Base-by-base conservation (phyloP, 163 green algal species). In the Chloromonas sp. region DNA sequence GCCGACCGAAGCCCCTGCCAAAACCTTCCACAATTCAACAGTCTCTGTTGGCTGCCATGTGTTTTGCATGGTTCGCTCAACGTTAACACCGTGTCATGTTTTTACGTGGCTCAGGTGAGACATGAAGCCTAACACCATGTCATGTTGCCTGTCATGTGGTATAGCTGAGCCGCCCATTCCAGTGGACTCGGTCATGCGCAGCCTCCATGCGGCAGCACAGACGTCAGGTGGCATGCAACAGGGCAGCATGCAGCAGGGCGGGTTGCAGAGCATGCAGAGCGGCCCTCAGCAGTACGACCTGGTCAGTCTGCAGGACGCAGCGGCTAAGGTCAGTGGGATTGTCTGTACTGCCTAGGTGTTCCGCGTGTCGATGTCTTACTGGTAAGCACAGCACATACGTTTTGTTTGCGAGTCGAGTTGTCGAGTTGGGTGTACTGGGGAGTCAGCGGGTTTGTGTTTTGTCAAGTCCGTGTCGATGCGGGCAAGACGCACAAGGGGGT, bases 271-370 rank as follows among this genome's bases (percentile, higher is more conserved):
- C 66, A 74, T 74, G 66, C 66, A 11, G 36, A 36, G 36, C 36
- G 36, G 36, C 36, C 66, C 66, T 11, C 66, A 3, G 77, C 77
- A 15, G 77, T 36, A 60, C n/a, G 77, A 81, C 36, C 77, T 60
- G 14, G 77, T 57, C 3, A 57, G 14, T 1, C 3, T 81, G n/a
- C 77, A 81, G 77, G 77, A 81, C 77, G 77, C 77, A 2, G 77
- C 77, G 77, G 77, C 77, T 13, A 81, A 81, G 77, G 77, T 81
- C 13, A 14, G 71, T n/a, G 71, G 71, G 66, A 8, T 76, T 76
- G 66, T 8, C 8, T 8, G 66, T 76, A 36, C 36, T 76, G 70
- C 70, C 70, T 76, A 13, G 13, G 70, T 76, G 8, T 13, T 76
- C 13, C 8, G 8, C 70, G 8, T 76, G 70, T 13, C 13, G 13